Percentiles rank a stretch among this genome's conserved stretches.
phyloP scores from a whole-genome alignment of 1,284 basidiomycete species.

The Fomitopsis schrenkii region DNA sequence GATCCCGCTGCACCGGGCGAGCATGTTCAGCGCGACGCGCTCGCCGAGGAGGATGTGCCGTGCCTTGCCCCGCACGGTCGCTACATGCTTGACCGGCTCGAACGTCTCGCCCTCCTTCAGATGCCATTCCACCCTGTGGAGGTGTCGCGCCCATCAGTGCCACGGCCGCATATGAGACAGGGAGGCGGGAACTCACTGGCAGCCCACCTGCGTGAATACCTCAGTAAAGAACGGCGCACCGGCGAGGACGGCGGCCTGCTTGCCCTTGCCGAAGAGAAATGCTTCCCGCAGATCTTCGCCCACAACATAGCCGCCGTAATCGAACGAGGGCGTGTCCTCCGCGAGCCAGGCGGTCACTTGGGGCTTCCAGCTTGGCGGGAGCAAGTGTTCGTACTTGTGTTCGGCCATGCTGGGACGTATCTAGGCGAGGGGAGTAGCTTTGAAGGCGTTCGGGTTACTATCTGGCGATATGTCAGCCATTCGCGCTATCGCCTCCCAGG shows the following conservation, averaged over 20 bases:
- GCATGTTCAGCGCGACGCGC: conserved; percentile 89
- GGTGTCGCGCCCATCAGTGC: neutral
- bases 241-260: conserved; percentile 76
- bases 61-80: conserved; percentile 88
- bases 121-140: conserved; percentile 87
- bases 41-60: conserved; percentile 92
- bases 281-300: conserved; percentile 88
- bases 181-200: conserved; percentile 60
- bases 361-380: conserved; percentile 89
- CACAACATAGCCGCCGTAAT: conserved; percentile 97
- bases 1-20: conserved; percentile 95
- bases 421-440: neutral
- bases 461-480: neutral
- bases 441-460: neutral
- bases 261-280: conserved; percentile 86
- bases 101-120: conserved; percentile 80
- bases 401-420: conserved; percentile 10
- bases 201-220: conserved; percentile 87
- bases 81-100: conserved; percentile 82
- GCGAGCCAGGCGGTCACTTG: conserved; percentile 83
- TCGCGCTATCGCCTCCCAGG: neutral
- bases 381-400: conserved; percentile 61
- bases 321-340: conserved; percentile 96
- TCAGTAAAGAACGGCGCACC: conserved; percentile 96
- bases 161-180: neutral